phyloP scores from a whole-genome alignment of 257 asterid genomes.

The Primulina eburnea region DNA sequence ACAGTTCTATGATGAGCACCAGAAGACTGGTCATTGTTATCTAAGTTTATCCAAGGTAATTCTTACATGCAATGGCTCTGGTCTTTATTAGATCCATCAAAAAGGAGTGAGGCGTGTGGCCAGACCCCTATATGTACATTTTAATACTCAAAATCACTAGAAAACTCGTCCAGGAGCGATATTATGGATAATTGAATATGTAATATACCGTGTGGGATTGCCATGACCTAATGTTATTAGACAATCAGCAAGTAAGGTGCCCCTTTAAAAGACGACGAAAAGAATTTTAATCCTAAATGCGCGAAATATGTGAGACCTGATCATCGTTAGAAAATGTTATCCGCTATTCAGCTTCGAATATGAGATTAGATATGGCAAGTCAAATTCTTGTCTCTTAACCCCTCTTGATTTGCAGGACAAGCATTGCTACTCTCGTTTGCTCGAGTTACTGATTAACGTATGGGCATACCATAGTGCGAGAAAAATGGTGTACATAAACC shows the following conservation, averaged over 20 bases:
- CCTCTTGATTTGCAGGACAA: conserved; percentile 58
- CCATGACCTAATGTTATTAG: not conserved
- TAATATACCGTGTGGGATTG: not conserved
- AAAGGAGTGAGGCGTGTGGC: not conserved
- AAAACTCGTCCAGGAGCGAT: not conserved
- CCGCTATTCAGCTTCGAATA: not conserved
- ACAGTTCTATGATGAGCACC: conserved; percentile 64
- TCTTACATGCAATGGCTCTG: not conserved
- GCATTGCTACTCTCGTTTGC: conserved; percentile 79
- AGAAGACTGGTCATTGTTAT: conserved; percentile 60
- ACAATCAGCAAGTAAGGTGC: no score
- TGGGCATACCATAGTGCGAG: conserved; percentile 97
- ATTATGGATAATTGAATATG: not conserved
- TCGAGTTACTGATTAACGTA: conserved; percentile 80
- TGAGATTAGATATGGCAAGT: not conserved
- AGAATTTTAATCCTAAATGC: not conserved
- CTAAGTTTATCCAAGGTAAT: conserved; percentile 79
- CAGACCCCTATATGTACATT: not conserved
- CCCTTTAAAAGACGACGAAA: no score
- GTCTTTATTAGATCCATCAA: not conserved
- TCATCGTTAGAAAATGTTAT: not conserved
- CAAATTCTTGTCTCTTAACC: not conserved
- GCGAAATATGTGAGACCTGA: not conserved
- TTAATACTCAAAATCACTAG: not conserved
- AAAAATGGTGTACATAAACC: conserved; percentile 80